Base-by-base conservation (phyloP, 1,284 basidiomycete genomes). In the Leccinum colubrinum region DNA sequence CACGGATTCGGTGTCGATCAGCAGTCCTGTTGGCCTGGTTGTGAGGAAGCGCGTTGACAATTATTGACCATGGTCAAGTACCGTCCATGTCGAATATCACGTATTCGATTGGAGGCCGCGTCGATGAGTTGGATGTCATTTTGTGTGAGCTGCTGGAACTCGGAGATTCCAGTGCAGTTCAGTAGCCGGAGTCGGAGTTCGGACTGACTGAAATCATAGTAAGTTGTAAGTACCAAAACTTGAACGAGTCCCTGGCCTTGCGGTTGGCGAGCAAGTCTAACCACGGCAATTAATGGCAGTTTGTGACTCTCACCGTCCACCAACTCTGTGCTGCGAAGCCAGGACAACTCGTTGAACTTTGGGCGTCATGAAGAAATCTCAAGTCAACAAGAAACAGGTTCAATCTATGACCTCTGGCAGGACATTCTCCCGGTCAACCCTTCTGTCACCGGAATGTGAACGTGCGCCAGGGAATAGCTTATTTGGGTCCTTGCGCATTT, bases 1-100 rank as follows among this genome's bases (percentile, higher is more conserved):
- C 39, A 93, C 80, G 52, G 78, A 78, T 70, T 93, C 89, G 4
- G 88, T 86, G 73, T 91, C 87, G 65, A 91, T 85, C 77, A 91
- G 80, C 39, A 86, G 69, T 41, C 86, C 80, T 78, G 64, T 59
- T 25, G 48, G 39, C n/a, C 20, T 54, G 20, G 53, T 52, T 61
- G 48, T 41, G 17, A 59, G 56, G 35, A 30, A 48, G 15, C 3
- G 20, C 2, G 43, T 20, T 17, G 61, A 56, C n/a, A 54, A n/a
- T 7, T n/a, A 37, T 41, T 20, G 17, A 9, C 43, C 48, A 8
- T 30, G 15, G 55, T 55, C 48, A 50, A 39, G 43, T 74, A 86
- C 91, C 91, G 70, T 93, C 91, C 86, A 93, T 85, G 72, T 93
- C 91, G 68, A 93, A 93, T 58, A 93, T 76, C 59, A 90, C 87